Evolutionary conservation across 805 yeast genomes (phyloP).

Genomic region (Monosporozyma aquatica): DNA sequence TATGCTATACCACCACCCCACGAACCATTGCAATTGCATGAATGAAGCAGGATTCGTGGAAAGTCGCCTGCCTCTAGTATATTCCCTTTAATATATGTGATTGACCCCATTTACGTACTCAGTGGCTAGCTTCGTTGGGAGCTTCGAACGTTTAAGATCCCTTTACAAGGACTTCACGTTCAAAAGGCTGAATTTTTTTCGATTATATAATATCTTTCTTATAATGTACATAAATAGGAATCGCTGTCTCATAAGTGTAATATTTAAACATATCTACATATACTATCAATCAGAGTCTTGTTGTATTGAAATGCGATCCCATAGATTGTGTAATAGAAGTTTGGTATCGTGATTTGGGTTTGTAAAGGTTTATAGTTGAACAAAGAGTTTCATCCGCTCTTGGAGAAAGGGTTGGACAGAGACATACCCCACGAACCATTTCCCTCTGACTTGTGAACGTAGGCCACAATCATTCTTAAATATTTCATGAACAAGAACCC

Average conservation of each 20-base stretch:
- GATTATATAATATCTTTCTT: too few species aligned
- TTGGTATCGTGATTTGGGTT: not conserved
- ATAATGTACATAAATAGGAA: too few species aligned
- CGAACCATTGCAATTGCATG: constrained; percentile 67
- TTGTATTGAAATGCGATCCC: too few species aligned
- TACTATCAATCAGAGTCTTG: too few species aligned
- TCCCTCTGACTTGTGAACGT: constrained; percentile 31
- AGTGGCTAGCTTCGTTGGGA: too few species aligned
- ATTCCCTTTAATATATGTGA: constrained; percentile 17
- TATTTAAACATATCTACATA: too few species aligned
- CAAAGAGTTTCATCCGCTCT: not conserved
- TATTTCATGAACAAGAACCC: constrained; percentile 46
- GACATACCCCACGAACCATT: constrained; percentile 19
- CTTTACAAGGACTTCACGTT: too few species aligned
- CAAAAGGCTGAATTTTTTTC: too few species aligned
- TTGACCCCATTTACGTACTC: constrained; percentile 14
- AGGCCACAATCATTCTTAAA: constrained; percentile 33
- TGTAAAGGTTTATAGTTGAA: too few species aligned
- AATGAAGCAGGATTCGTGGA: constrained; percentile 54
- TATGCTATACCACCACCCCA: constrained; percentile 87
- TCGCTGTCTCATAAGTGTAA: too few species aligned
- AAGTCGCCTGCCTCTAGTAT: constrained; percentile 8
- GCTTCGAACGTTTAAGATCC: too few species aligned
- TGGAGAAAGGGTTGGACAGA: constrained; percentile 6
- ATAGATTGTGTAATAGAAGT: too few species aligned